A percentile compares a stretch with the other conserved stretches of the same genome.
Evolutionary conservation across 345 rosid species (phyloP).

Genomic region (Passiflora organensis): DNA sequence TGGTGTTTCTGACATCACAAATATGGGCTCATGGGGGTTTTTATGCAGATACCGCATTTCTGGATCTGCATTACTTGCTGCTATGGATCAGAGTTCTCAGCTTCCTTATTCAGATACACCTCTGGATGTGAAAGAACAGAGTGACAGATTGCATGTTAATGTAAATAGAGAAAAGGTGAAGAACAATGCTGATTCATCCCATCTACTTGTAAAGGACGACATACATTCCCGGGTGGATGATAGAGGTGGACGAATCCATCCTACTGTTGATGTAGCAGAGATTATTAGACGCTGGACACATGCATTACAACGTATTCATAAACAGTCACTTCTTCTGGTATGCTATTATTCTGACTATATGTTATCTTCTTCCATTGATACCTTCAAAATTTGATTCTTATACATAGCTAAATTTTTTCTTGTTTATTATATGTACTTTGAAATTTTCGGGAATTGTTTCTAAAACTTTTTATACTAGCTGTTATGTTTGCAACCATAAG

Average conservation of each 20-base stretch:
- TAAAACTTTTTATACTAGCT: neutral
- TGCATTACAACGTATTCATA: slow-evolving; percentile 96
- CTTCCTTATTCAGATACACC: slow-evolving; percentile 58
- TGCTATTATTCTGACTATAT: slow-evolving; percentile 22
- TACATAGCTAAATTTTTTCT: neutral
- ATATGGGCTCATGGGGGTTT: slow-evolving; percentile 17
- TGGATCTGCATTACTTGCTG: slow-evolving; percentile 88
- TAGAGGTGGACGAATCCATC: slow-evolving; percentile 80
- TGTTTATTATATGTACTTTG: neutral
- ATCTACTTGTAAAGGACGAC: slow-evolving; percentile 57
- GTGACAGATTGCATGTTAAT: slow-evolving; percentile 44
- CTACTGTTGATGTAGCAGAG: slow-evolving; percentile 94
- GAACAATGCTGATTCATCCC: slow-evolving; percentile 39
- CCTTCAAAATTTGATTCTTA: neutral
- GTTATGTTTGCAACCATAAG: neutral
- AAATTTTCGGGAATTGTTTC: too few species aligned
- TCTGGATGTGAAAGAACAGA: slow-evolving; percentile 65
- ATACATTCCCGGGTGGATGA: slow-evolving; percentile 68
- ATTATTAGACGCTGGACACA: slow-evolving; percentile 98
- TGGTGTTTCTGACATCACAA: slow-evolving; percentile 8
- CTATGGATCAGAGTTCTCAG: slow-evolving; percentile 98
- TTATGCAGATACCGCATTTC: slow-evolving; percentile 88
- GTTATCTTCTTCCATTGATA: slow-evolving; percentile 3
- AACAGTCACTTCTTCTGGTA: slow-evolving; percentile 96
- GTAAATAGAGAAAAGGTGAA: slow-evolving; percentile 36